Base-by-base conservation (phyloP, 768 basidiomycete genomes). In the Panaeolus cyanescens region DNA sequence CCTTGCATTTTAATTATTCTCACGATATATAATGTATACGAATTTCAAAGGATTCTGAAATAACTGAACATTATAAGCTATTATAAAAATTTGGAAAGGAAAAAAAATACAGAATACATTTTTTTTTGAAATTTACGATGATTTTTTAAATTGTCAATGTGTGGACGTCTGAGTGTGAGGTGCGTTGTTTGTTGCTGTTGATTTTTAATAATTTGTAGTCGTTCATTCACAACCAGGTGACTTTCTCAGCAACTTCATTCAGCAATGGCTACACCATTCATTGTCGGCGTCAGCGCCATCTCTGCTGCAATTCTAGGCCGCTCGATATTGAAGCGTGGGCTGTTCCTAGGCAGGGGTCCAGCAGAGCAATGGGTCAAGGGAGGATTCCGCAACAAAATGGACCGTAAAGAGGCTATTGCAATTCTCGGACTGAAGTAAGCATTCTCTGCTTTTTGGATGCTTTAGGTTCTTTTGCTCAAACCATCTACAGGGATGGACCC, bases 321-420 rank as follows among this genome's bases (percentile, higher is more conserved):
- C 54, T 87, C 88, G 45, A 74, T 93, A 12, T 67, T 95, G 42
- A 83, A 88, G 40, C 81, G 81, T 22, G 90, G 90, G 2, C 64
- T 84, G 4, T 79, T 89, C 64, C 75, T 82, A 28, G 89, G 84
- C 12, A 83, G 78, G 65, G 80, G 78, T 22, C 89, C 83, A 10
- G 89, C 88, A 12, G 90, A 95, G 40, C 84, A 96, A 72, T 99
- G 93, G 87, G 88, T 81, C 17, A 94, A 89, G 75, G 96, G 96
- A 59, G 96, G 97, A 7, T 99, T 99, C 85, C 90, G 88, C 71
- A 81, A 86, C 28, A 97, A 94, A 82, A 99, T 99, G 96, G 96
- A 99, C 72, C 83, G 92, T 67, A 91, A 87, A 62, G 97, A 99
- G 78, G 97, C 97, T 5, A 85, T 94, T 62, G 85, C 88, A 62